Percentiles rank a stretch among this genome's conserved stretches.
These are phyloP conservation scores for Mycotypha africana DNA, from an alignment of 371 early-diverging fungal genomes.

Conservation along the genomic window DNA sequence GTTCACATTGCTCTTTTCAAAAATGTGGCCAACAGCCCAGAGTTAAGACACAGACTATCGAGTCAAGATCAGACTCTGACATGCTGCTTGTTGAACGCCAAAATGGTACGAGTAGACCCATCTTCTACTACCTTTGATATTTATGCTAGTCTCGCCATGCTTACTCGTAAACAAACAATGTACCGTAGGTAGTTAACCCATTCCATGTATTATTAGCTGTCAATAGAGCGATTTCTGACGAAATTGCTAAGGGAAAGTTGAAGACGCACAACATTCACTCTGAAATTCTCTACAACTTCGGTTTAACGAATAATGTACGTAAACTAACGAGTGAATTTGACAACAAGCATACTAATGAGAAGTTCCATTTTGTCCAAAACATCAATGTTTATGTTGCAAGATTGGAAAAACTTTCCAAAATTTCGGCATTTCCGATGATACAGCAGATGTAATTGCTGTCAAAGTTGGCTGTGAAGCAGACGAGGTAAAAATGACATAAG, in stretches of 20 bases:
- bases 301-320: conserved; percentile 35
- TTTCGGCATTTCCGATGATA: conserved; percentile 47
- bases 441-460: conserved; percentile 43
- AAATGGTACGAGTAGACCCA: conserved; percentile 21
- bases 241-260: conserved; percentile 36
- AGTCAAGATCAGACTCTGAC: conserved; percentile 43
- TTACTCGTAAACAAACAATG: background rate
- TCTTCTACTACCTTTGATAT: background rate
- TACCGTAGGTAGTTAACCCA: conserved; percentile 38
- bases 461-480: conserved; percentile 39
- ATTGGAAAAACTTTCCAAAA: conserved; percentile 49
- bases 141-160: background rate
- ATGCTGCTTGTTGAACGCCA: conserved; percentile 49
- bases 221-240: conserved; percentile 48
- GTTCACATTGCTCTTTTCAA: conserved; percentile 50
- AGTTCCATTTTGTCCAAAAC: too few relatives aligned
- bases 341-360: too few relatives aligned
- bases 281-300: conserved; percentile 55
- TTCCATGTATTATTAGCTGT: conserved; percentile 45
- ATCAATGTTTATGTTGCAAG: conserved; percentile 12
- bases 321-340: background rate
- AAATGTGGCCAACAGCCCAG: conserved; percentile 44
- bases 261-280: conserved; percentile 51
- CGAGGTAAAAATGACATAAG: conserved; percentile 24
- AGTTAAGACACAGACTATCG: conserved; percentile 41